Percentiles rank a stretch among this genome's conserved stretches.
Evolutionary conservation across 164 flowering plant genomes (phyloP).

Genomic region (Dillenia suffruticosa): DNA sequence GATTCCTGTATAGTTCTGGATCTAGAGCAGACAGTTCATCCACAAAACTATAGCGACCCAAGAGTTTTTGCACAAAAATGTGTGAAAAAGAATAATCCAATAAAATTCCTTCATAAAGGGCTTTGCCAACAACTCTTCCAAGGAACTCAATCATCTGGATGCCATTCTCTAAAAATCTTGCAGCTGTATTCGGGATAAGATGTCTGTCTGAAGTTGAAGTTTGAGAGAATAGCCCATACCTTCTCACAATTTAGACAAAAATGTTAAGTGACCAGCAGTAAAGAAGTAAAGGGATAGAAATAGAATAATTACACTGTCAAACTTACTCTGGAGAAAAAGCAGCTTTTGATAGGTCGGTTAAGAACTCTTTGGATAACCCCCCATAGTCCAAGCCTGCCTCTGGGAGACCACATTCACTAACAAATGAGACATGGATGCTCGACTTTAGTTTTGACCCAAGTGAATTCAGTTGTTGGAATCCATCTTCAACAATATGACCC

Average conservation of each 20-base stretch:
- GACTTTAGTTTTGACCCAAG: constrained; percentile 86
- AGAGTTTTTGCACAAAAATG: constrained; percentile 92
- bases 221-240: constrained; percentile 91
- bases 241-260: constrained; percentile 11
- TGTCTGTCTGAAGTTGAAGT: constrained; percentile 83
- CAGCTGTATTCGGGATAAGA: constrained; percentile 78
- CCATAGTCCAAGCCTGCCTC: constrained; percentile 99
- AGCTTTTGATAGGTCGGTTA: constrained; percentile 85
- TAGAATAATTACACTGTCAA: neutral
- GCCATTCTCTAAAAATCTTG: constrained; percentile 75
- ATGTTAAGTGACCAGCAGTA: neutral
- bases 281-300: constrained; percentile 6
- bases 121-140: constrained; percentile 98
- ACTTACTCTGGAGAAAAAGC: constrained; percentile 92
- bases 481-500: constrained; percentile 94
- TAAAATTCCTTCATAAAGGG: constrained; percentile 97
- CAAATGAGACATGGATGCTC: constrained; percentile 88
- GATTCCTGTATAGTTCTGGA: constrained; percentile 93
- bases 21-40: constrained; percentile 96
- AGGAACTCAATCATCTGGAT: constrained; percentile 95
- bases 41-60: constrained; percentile 97
- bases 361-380: constrained; percentile 91
- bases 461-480: constrained; percentile 75
- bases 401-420: constrained; percentile 93
- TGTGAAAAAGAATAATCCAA: constrained; percentile 96